Base-by-base conservation (phyloP, 768 basidiomycete species). In the Rhodotorula babjevae region DNA sequence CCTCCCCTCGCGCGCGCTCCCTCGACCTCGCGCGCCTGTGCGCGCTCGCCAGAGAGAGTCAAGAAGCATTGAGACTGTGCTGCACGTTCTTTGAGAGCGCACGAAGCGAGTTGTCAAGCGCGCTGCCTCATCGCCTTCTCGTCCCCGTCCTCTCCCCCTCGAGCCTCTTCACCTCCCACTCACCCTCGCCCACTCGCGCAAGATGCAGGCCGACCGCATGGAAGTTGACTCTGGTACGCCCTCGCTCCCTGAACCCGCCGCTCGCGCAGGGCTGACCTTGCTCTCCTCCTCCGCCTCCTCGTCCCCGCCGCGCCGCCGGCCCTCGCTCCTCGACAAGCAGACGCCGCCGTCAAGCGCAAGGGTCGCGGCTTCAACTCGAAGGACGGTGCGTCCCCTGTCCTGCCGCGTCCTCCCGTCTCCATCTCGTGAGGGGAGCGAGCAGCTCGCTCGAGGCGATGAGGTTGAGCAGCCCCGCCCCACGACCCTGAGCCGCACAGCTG, bases 141-240 rank as follows among this genome's bases (percentile, higher is more conserved):
- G 36, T n/a, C n/a, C n/a, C n/a, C n/a, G 16, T 31, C 19, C 19
- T 3, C 11, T 29, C 42, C 46, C 23, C 1, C n/a, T 56, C 19
- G 36, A 29, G 21, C 55, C 7, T 16, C 44, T 29, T 55, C 3
- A 12, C 56, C 14, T 23, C 49, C 36, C 27, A 42, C 47, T 42
- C 27, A 21, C 27, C 36, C 36, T 21, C 64, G 21, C 8, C 2
- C 52, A 19, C 29, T 29, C 44, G 5, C 15, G 27, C 25, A 33
- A 21, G 29, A 72, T 72, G 71, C 71, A 72, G 40, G 63, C 71
- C 2, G 71, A 72, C 44, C 71, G 66, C 8, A 72, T 72, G 71
- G 71, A 72, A 31, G 65, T 72, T 27, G 71, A 71, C 10, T 19
- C 61, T 3, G 46, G 61, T 33, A 50, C 52, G 23, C 31, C 49